A percentile compares a stretch with the other conserved stretches of the same genome.
Evolutionary conservation across 352 stramenopile species (phyloP).

Genomic region (Globisporangium yorkense): DNA sequence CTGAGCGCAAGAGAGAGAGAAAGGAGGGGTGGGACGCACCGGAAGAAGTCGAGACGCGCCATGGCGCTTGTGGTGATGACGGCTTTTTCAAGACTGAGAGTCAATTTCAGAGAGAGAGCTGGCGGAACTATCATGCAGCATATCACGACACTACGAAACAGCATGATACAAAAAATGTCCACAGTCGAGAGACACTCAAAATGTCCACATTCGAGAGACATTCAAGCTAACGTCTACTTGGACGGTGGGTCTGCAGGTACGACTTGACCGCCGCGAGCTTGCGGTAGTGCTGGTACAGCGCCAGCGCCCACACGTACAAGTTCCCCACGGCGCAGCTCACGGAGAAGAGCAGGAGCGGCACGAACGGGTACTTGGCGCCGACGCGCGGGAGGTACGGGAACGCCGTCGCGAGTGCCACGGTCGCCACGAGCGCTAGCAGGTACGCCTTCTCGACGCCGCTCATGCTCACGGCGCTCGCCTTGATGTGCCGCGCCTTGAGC

Average conservation of each 20-base stretch:
- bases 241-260: conserved; percentile 32
- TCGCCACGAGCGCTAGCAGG: conserved; percentile 27
- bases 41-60: conserved; percentile 16
- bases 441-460: conserved; percentile 53
- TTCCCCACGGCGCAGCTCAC: conserved; percentile 68
- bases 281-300: conserved; percentile 53
- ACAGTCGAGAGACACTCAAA: no score
- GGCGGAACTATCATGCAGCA: no score
- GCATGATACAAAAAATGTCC: no score
- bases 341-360: conserved; percentile 78
- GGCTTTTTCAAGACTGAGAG: background rate
- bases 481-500: conserved; percentile 64
- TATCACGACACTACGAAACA: background rate
- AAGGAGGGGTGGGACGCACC: background rate
- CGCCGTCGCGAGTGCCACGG: conserved; percentile 28
- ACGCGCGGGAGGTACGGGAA: conserved; percentile 56
- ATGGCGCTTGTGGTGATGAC: background rate
- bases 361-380: conserved; percentile 50
- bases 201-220: no score
- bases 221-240: background rate
- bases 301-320: conserved; percentile 68
- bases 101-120: background rate
- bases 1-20: background rate
- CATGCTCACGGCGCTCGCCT: conserved; percentile 50
- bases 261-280: conserved; percentile 69